Base-by-base conservation (phyloP, 2,329 filamentous ascomycete genomes). In the Botrytis medusae region DNA sequence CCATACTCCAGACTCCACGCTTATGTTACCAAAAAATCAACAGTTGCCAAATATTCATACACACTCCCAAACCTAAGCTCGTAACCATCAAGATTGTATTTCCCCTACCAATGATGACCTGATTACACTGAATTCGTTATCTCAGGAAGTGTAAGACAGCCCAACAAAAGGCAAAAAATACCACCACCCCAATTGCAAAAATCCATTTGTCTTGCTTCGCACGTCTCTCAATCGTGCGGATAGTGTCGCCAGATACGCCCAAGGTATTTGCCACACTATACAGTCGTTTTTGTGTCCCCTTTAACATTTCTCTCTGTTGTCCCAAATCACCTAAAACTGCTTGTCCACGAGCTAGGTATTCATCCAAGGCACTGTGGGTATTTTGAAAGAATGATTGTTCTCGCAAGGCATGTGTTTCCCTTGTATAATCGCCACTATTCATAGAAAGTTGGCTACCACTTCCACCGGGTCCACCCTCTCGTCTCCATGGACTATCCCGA, bases 121-220 rank as follows among this genome's bases (percentile, higher is more conserved):
- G 2, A 51, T 29, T 2, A 8, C 8, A 57, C 29, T 57, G 5
- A 44, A 10, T 42, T 10, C n/a, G 4, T 64, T 68, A 95, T 81
- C 93, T 86, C 83, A 99, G 82, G 81, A 89, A 98, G 83, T 95
- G 92, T 80, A 99, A 81, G 72, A 97, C 94, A 76, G 96, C 84
- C 90, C 94, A 98, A 83, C 95, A 97, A 81, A 99, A 99, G 54
- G 88, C 81, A 79, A 98, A 93, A 82, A 99, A 99, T 51, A 96
- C 83, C 8, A 97, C 83, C 4, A 95, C 94, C 0, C 96, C 94
- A 0, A 86, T 92, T 87, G 92, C 93, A 82, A 99, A 99, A 51
- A 99, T 97, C 94, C 95, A 98, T 84, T 98, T 98, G 82, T 99
- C 96, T 85, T 98, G 93, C 82, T 90, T 92, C 69, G 96, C 94